Conservation (phyloP, 345 rosid species). For the Arabidopsis arenosa region DNA sequence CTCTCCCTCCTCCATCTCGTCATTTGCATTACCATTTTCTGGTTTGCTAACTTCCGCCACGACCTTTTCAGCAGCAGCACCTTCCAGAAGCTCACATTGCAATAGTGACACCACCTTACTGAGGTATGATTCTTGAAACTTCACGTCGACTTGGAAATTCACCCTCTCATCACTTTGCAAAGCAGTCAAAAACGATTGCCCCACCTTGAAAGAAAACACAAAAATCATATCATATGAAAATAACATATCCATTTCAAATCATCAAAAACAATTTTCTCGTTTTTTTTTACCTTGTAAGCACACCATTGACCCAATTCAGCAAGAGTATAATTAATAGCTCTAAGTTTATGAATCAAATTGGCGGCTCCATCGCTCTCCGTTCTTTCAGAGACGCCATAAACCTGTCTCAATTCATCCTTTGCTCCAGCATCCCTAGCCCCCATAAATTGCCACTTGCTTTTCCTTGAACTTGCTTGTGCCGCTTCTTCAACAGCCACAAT, state of each 20-base stretch:
- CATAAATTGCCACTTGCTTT: conserved; percentile 99
- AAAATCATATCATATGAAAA: not conserved
- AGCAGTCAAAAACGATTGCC: conserved; percentile 88
- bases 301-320: conserved; percentile 99
- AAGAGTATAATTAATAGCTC: conserved; percentile 93
- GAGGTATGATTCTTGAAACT: conserved; percentile 93
- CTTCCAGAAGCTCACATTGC: conserved; percentile 88
- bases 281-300: conserved; percentile 84
- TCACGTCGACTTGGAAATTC: conserved; percentile 89
- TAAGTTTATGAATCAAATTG: conserved; percentile 89
- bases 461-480: conserved; percentile 83
- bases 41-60: conserved; percentile 44
- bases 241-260: conserved; percentile 6
- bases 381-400: conserved; percentile 97
- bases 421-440: conserved; percentile 99
- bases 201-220: conserved; percentile 63
- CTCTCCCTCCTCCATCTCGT: conserved; percentile 98
- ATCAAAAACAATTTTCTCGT: not conserved
- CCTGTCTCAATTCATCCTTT: conserved; percentile 91
- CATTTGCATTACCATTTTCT: conserved; percentile 51
- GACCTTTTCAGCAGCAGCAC: conserved; percentile 77
- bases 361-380: conserved; percentile 99
- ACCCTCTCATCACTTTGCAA: conserved; percentile 93
- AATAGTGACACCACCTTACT: conserved; percentile 76
- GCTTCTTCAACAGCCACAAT: conserved; percentile 90